These are phyloP conservation scores for Wickerhamiella spandovensis DNA, from an alignment of 805 yeast species.

Conservation along the genomic window DNA sequence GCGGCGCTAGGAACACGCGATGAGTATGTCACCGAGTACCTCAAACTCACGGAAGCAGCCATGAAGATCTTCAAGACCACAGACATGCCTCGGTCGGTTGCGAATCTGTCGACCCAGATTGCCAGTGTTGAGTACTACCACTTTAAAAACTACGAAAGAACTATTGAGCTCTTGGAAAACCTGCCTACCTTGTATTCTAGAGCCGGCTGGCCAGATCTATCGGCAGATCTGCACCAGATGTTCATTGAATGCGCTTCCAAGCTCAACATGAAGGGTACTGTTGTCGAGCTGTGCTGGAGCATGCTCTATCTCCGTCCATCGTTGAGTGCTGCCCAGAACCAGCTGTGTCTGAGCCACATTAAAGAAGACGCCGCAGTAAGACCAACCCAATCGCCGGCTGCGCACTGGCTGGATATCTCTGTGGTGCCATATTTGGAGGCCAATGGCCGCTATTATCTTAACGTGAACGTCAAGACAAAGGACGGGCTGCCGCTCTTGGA, in stretches of 20 bases:
- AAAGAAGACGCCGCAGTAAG: conserved; percentile 12
- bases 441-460: conserved; percentile 27
- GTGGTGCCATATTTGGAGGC: conserved; percentile 30
- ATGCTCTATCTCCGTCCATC: conserved; percentile 17
- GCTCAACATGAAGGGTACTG: conserved; percentile 16
- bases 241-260: conserved; percentile 50
- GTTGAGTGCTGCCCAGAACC: conserved; percentile 12
- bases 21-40: conserved; percentile 31
- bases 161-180: conserved; percentile 49
- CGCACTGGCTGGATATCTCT: conserved; percentile 26
- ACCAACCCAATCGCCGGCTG: conserved; percentile 22
- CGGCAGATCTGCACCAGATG: conserved; percentile 48
- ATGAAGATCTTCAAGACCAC: conserved; percentile 40
- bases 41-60: conserved; percentile 42
- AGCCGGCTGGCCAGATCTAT: conserved; percentile 61
- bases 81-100: conserved; percentile 50
- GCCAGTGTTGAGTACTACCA: conserved; percentile 52
- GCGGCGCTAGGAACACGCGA: conserved; percentile 24
- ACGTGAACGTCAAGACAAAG: conserved; percentile 25
- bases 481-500: conserved; percentile 18
- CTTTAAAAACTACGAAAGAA: conserved; percentile 40
- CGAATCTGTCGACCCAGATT: conserved; percentile 62
- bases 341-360: conserved; percentile 15
- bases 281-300: conserved; percentile 21
- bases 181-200: conserved; percentile 55